Conservation (phyloP, 768 basidiomycete species). For the Calocybe indica region DNA sequence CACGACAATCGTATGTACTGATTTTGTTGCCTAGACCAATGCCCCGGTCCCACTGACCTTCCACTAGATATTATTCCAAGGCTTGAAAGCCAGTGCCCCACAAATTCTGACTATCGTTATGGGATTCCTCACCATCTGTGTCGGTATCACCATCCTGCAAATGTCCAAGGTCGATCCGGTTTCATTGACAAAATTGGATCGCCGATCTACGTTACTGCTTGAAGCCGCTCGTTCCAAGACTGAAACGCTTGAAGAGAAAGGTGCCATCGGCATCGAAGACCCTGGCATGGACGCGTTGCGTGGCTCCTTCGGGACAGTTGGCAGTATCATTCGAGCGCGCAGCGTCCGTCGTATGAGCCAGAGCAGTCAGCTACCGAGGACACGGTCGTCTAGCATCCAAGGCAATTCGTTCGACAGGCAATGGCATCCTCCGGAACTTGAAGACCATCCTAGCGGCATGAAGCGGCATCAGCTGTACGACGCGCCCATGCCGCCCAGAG, state of each 20-base stretch:
- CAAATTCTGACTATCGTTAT: conserved; percentile 89
- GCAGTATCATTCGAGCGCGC: conserved; percentile 79
- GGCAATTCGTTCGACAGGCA: conserved; percentile 4
- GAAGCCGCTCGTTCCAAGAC: conserved; percentile 76
- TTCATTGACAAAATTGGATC: conserved; percentile 73
- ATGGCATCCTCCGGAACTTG: background rate
- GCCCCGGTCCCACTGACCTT: background rate
- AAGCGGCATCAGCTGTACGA: conserved; percentile 86
- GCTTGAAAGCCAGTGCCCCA: conserved; percentile 67
- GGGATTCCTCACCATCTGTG: conserved; percentile 86
- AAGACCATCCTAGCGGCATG: conserved; percentile 38
- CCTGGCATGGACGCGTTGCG: conserved; percentile 91
- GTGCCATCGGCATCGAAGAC: conserved; percentile 62
- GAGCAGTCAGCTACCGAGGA: conserved; percentile 19
- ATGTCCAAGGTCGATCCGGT: conserved; percentile 92
- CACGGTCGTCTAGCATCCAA: conserved; percentile 5
- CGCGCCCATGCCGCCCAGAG: conserved; percentile 61
- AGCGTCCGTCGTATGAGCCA: conserved; percentile 49
- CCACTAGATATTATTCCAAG: conserved; percentile 78
- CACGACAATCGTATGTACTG: conserved; percentile 63
- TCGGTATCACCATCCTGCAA: conserved; percentile 93
- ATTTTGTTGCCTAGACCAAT: background rate
- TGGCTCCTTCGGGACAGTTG: conserved; percentile 86
- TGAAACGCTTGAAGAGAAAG: conserved; percentile 67
- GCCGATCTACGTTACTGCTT: conserved; percentile 84